Evolutionary conservation across 257 asterid genomes (phyloP).

Genomic region (Nicotiana sylvestris): DNA sequence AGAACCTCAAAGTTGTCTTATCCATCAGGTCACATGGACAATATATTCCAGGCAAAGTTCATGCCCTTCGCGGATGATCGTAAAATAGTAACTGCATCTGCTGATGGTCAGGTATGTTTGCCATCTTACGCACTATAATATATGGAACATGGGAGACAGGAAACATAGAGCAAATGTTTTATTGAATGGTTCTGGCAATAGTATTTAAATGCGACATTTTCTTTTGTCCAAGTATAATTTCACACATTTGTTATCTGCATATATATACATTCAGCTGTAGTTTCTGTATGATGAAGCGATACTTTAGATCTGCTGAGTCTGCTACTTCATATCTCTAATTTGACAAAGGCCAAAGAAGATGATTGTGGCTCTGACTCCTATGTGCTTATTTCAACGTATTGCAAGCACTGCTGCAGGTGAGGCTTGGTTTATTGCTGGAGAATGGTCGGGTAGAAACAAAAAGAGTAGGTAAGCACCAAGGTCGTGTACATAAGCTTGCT

Average conservation of each 20-base stretch:
- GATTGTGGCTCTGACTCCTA: not conserved
- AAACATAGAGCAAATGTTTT: not conserved
- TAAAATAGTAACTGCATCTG: slow-evolving; percentile 59
- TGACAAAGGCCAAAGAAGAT: not conserved
- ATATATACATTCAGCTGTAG: not conserved
- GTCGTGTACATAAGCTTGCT: slow-evolving; percentile 81
- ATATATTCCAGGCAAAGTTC: slow-evolving; percentile 66
- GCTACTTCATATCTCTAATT: not conserved
- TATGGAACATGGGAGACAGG: not conserved
- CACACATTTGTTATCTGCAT: not conserved
- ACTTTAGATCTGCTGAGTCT: not conserved
- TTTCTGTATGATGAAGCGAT: not conserved
- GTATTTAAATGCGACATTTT: not conserved
- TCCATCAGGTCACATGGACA: slow-evolving; percentile 70
- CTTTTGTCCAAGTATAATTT: not conserved
- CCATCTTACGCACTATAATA: not conserved
- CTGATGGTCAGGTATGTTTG: slow-evolving; percentile 69
- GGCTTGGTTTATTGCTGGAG: slow-evolving; percentile 56
- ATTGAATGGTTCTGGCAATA: not conserved
- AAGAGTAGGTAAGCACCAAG: slow-evolving; percentile 61
- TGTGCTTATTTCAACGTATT: not conserved
- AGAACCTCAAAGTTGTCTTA: slow-evolving; percentile 47
- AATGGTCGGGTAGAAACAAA: slow-evolving; percentile 61
- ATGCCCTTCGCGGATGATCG: slow-evolving; percentile 75
- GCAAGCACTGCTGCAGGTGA: slow-evolving; percentile 48